phyloP scores from a whole-genome alignment of 805 yeast genomes.

The Starmerella asiatica region DNA sequence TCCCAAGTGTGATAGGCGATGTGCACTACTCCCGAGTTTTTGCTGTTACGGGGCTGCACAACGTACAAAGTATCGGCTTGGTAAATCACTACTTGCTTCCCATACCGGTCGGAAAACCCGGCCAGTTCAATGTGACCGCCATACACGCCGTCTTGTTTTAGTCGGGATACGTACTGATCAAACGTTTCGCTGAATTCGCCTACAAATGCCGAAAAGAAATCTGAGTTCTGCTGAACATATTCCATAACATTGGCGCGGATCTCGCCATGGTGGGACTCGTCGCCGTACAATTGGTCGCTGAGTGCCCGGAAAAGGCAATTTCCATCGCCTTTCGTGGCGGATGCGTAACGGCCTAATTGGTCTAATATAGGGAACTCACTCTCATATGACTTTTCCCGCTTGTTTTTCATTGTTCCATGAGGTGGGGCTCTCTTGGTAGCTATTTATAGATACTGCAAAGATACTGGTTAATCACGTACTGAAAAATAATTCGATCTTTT shows the following conservation, averaged over 20 bases:
- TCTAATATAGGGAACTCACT: slow-evolving; percentile 29
- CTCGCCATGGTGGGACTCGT: slow-evolving; percentile 23
- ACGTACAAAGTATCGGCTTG: slow-evolving; percentile 29
- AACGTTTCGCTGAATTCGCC: slow-evolving; percentile 28
- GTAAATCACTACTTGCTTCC: slow-evolving; percentile 28
- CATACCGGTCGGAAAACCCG: slow-evolving; percentile 28
- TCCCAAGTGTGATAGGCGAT: slow-evolving; percentile 34
- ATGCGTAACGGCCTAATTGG: slow-evolving; percentile 27
- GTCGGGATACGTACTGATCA: slow-evolving; percentile 26
- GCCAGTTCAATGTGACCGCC: slow-evolving; percentile 34
- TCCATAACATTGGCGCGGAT: slow-evolving; percentile 26
- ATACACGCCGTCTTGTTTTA: slow-evolving; percentile 30
- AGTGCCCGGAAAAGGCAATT: slow-evolving; percentile 33
- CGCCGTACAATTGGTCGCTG: slow-evolving; percentile 31
- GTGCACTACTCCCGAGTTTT: slow-evolving; percentile 17
- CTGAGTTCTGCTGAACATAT: slow-evolving; percentile 25
- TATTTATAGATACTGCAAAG: too few species aligned
- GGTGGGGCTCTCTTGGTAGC: too few species aligned
- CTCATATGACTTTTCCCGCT: slow-evolving; percentile 6
- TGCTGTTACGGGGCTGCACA: slow-evolving; percentile 19
- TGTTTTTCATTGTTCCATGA: too few species aligned
- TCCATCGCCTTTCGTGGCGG: slow-evolving; percentile 31
- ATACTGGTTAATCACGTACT: too few species aligned
- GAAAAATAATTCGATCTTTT: too few species aligned
- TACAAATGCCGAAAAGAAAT: slow-evolving; percentile 25